phyloP scores from a whole-genome alignment of 257 asterid genomes.

The Fraxinus cuspidata region DNA sequence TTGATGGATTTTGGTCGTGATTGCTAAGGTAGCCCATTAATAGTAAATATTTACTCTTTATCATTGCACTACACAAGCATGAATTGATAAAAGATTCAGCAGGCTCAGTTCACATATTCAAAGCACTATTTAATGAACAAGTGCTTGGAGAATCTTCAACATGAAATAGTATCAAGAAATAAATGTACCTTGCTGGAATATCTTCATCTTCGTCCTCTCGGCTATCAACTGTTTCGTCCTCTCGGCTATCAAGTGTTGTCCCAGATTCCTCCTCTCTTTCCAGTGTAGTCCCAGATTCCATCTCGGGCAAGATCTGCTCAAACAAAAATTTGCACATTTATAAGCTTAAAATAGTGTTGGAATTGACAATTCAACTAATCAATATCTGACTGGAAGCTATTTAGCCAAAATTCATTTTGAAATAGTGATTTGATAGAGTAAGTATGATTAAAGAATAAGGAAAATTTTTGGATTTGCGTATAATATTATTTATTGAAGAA shows the following conservation, averaged over 20 bases:
- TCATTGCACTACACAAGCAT: not conserved
- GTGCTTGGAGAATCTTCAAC: not conserved
- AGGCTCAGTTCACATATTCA: not conserved
- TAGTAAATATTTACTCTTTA: not conserved
- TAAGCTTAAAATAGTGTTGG: not conserved
- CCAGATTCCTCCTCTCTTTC: not conserved
- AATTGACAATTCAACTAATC: not conserved
- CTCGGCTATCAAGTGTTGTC: not conserved
- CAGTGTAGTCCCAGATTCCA: not conserved
- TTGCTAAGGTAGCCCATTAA: not conserved
- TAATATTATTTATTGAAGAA: too few species aligned
- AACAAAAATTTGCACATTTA: not conserved
- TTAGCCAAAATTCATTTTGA: too few species aligned
- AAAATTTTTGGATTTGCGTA: too few species aligned
- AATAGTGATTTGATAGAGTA: too few species aligned
- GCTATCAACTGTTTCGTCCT: not conserved
- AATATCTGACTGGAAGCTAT: not conserved
- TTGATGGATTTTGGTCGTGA: not conserved
- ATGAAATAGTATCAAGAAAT: not conserved
- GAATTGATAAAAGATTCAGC: not conserved
- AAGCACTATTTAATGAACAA: not conserved
- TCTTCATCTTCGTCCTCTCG: not conserved
- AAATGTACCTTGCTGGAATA: slow-evolving; percentile 1
- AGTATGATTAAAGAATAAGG: too few species aligned
- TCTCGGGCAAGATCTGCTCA: not conserved